phyloP scores from a whole-genome alignment of 768 basidiomycete genomes.

The Pholiota conissans region DNA sequence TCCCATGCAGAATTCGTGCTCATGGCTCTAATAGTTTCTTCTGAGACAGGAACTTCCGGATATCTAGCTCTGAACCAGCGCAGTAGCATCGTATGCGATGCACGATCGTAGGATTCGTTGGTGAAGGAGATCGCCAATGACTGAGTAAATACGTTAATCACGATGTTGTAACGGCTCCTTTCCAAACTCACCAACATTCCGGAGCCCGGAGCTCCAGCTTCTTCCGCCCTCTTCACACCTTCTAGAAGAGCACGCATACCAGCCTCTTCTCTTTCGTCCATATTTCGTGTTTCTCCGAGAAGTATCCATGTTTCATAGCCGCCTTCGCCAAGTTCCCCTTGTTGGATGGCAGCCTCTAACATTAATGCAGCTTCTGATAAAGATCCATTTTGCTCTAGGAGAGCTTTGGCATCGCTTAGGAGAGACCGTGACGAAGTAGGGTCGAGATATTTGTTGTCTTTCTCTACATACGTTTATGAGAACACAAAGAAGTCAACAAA shows the following conservation, averaged over 20 bases:
- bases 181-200: slow-evolving; percentile 69
- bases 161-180: slow-evolving; percentile 9
- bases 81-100: slow-evolving; percentile 81
- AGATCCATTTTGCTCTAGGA: slow-evolving; percentile 81
- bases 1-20: slow-evolving; percentile 73
- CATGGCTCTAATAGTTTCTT: slow-evolving; percentile 56
- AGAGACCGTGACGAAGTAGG: slow-evolving; percentile 49
- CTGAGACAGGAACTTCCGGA: slow-evolving; percentile 53
- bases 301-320: slow-evolving; percentile 92
- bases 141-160: slow-evolving; percentile 37
- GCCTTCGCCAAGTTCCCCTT: slow-evolving; percentile 75
- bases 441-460: slow-evolving; percentile 70
- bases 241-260: slow-evolving; percentile 80
- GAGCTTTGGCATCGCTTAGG: slow-evolving; percentile 70
- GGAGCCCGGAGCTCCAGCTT: slow-evolving; percentile 57
- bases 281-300: slow-evolving; percentile 84
- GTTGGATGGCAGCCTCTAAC: slow-evolving; percentile 88
- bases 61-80: slow-evolving; percentile 78
- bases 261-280: slow-evolving; percentile 86
- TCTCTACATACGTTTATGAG: slow-evolving; percentile 43
- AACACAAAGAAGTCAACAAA: background rate
- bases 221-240: slow-evolving; percentile 68
- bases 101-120: slow-evolving; percentile 89
- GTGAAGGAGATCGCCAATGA: slow-evolving; percentile 95
- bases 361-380: slow-evolving; percentile 84